Base-by-base conservation (phyloP, 176 grass and related monocot species). In the Avena atlantica region DNA sequence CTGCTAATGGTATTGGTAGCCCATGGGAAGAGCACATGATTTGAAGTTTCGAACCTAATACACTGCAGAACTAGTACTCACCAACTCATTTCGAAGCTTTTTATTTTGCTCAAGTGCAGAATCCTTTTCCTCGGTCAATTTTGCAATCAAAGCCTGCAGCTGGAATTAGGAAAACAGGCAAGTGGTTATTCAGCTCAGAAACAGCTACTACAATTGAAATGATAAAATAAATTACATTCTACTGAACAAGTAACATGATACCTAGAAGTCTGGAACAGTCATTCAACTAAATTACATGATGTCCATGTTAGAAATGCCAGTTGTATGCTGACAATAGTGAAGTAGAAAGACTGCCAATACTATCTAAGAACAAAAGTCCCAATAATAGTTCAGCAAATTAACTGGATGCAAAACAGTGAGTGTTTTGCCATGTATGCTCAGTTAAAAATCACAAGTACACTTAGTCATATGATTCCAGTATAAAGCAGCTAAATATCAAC, bases 101-200 rank as follows among this genome's bases (percentile, higher is more conserved):
- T 69, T 90, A 62, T 90, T 93, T 85, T 93, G 56, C 65, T 90
- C 85, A 36, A 90, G 78, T 65, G 85, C 91, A 85, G 88, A 90
- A 78, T 90, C 84, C 57, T 58, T 93, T 85, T 88, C 91, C 73
- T 93, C 78, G 0, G 55, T 85, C 55, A 93, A 64, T 76, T 85
- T 90, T 88, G 78, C 62, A 78, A 93, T 78, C 45, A 90, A 60
- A 74, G 85, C 64, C 55, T 2, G 50, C 14, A 76, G 25, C 91
- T 93, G 81, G 27, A 84, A 85, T 50, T 68, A 74, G 64, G 71
- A 17, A 79, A 89, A 86, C 1, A 78, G 42, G n/a, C 2, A 85
- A 40, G 25, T 85, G 17, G 72, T 64, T 61, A 78, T 76, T 85
- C 52, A 85, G 23, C 51, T 74, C 25, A 88, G 51, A 34, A 69